phyloP scores from a whole-genome alignment of 2,329 filamentous ascomycete genomes.

The Ophiocordyceps robertsii region DNA sequence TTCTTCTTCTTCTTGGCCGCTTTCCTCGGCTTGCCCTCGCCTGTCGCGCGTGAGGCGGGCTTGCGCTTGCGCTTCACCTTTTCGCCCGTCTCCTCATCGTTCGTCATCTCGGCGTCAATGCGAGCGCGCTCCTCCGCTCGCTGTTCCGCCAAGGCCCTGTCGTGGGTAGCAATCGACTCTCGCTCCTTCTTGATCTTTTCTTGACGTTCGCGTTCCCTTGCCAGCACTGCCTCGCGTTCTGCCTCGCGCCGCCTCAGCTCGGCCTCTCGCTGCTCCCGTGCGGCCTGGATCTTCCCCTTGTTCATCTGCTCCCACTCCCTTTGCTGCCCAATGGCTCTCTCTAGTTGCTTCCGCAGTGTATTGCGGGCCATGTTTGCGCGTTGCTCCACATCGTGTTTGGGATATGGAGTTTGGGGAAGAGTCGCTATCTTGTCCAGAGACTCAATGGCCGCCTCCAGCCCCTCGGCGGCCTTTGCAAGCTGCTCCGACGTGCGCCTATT shows the following conservation, averaged over 20 bases:
- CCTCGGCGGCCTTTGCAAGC: constrained; percentile 65
- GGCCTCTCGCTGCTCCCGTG: constrained; percentile 65
- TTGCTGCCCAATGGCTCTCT: constrained; percentile 72
- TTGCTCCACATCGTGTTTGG: constrained; percentile 79
- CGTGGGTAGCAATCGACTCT: constrained; percentile 62
- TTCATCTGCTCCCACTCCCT: constrained; percentile 90
- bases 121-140: constrained; percentile 23
- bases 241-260: constrained; percentile 71
- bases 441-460: constrained; percentile 76
- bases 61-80: constrained; percentile 67
- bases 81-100: constrained; percentile 70
- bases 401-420: constrained; percentile 66
- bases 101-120: constrained; percentile 62
- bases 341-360: constrained; percentile 84
- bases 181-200: constrained; percentile 79
- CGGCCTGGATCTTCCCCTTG: constrained; percentile 71
- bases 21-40: constrained; percentile 29
- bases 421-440: constrained; percentile 49
- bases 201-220: constrained; percentile 59
- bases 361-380: constrained; percentile 96
- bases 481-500: constrained; percentile 66
- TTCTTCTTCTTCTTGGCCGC: constrained; percentile 44
- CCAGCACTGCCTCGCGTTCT: constrained; percentile 52
- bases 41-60: constrained; percentile 22
- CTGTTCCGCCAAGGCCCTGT: constrained; percentile 59